Conservation (phyloP, 2,329 filamentous ascomycete species). For the Trichophyton mentagrophytes region DNA sequence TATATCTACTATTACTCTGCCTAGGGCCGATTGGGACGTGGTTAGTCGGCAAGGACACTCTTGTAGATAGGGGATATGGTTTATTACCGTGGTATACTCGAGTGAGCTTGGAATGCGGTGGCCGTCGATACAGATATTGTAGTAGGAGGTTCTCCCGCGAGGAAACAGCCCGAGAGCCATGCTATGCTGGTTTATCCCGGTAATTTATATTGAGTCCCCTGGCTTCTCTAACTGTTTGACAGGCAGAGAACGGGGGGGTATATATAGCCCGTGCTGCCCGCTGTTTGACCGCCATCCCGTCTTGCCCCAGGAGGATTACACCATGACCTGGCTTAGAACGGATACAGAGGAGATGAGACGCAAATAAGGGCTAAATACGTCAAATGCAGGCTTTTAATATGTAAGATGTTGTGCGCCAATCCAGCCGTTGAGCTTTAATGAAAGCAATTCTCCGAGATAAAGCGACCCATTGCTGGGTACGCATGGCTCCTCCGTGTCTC, state of each 20-base stretch:
- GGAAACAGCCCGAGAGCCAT: neutral
- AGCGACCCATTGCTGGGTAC: slow-evolving; percentile 14
- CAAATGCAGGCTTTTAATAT: no score
- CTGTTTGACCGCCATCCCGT: neutral
- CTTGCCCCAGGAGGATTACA: no score
- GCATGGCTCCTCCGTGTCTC: slow-evolving; percentile 19
- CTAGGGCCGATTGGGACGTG: neutral
- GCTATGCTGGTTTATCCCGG: neutral
- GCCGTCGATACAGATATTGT: neutral
- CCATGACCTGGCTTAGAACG: neutral
- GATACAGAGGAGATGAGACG: neutral
- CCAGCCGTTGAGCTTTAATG: slow-evolving; percentile 13
- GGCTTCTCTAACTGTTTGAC: neutral
- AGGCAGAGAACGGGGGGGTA: neutral
- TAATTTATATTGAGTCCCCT: neutral
- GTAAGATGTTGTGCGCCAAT: no score
- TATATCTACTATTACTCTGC: neutral
- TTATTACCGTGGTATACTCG: neutral
- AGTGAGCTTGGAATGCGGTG: neutral
- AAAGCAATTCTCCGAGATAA: slow-evolving; percentile 11
- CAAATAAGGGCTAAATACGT: neutral
- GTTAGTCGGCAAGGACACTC: neutral
- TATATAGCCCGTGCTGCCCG: neutral
- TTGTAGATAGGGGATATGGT: neutral
- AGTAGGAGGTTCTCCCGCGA: neutral